Base-by-base conservation (phyloP, 2,329 filamentous ascomycete species). In the Cladosporium sp. region DNA sequence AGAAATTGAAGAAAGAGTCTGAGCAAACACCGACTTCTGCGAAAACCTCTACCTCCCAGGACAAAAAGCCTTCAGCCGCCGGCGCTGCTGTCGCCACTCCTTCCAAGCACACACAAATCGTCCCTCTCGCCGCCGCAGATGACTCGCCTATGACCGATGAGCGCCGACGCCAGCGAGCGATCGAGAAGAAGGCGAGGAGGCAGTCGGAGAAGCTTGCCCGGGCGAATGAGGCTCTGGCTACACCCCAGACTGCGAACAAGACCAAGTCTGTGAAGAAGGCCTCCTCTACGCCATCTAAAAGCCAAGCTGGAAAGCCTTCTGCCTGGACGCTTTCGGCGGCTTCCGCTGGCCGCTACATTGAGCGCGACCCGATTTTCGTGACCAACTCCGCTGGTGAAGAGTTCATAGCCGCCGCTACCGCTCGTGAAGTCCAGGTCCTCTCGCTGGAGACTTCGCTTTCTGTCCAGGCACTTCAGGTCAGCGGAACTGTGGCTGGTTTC, bases 401-500 rank as follows among this genome's bases (percentile, higher is more conserved):
- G 27, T 64, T 56, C 45, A 39, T 67, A 22, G 55, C 65, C 13
- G 58, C 62, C 34, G 61, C 63, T 11, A 67, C 58, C n/a, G 52
- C 56, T 1, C 60, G 59, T 13, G 60, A 65, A 41, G 56, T 65
- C 2, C 62, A 65, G 40, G 50, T 67, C 4, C 52, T 93, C 69
- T 87, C 88, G 1, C 82, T 88, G 24, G 75, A 81, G 56, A 90
- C 89, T 49, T 97, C 93, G 1, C 80, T 95, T 43, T 80, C 95
- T 18, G 76, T 89, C 40, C 84, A 38, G n/a, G 40, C 48, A 7
- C 48, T 44, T 15, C 40, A 51, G n/a, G 7, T 51, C 34, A 32
- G 24, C 3, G 45, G 45, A 24, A 68, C 64, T 9, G 70, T 85
- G 18, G 69, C 74, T 18, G 73, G 74, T 19, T 82, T 76, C 60